A percentile compares a stretch with the other conserved stretches of the same genome.
Conservation (phyloP, 1,139 yeast species). For the Hansenula lynferdii region DNA sequence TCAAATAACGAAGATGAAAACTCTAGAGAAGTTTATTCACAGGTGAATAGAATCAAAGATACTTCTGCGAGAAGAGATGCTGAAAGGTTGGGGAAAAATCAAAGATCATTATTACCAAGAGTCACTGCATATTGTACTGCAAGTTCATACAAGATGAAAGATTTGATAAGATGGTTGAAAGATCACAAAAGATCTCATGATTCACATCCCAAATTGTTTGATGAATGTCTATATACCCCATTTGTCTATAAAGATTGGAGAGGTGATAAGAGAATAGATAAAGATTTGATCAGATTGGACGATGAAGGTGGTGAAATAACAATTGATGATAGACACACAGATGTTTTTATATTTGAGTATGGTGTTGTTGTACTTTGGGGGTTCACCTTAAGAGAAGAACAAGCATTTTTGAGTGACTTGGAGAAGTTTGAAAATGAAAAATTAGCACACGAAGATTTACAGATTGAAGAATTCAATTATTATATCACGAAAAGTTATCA, state of each 20-base stretch:
- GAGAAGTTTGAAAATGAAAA: constrained; percentile 90
- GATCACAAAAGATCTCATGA: constrained; percentile 72
- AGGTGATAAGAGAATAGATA: constrained; percentile 39
- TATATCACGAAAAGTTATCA: constrained; percentile 91
- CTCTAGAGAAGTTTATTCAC: constrained; percentile 66
- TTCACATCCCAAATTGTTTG: constrained; percentile 82
- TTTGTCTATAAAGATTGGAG: constrained; percentile 81
- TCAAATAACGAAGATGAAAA: constrained; percentile 33
- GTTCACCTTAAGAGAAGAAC: constrained; percentile 77
- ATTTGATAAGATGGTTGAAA: constrained; percentile 76
- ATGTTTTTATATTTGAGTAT: constrained; percentile 84
- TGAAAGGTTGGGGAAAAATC: constrained; percentile 86
- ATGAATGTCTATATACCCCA: constrained; percentile 91
- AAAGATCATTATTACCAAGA: constrained; percentile 76
- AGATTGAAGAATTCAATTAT: constrained; percentile 90
- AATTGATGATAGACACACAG: constrained; percentile 65
- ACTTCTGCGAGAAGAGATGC: constrained; percentile 93
- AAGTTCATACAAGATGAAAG: constrained; percentile 86
- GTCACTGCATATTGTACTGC: constrained; percentile 97
- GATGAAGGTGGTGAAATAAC: constrained; percentile 96
- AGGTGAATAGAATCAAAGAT: constrained; percentile 79
- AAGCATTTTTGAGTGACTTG: constrained; percentile 73
- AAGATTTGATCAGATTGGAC: constrained; percentile 62
- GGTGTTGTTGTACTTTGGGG: constrained; percentile 98
- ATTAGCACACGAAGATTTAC: constrained; percentile 85